Evolutionary conservation across 176 grass and related monocot genomes (phyloP).

Genomic region (Elymus sibiricus): DNA sequence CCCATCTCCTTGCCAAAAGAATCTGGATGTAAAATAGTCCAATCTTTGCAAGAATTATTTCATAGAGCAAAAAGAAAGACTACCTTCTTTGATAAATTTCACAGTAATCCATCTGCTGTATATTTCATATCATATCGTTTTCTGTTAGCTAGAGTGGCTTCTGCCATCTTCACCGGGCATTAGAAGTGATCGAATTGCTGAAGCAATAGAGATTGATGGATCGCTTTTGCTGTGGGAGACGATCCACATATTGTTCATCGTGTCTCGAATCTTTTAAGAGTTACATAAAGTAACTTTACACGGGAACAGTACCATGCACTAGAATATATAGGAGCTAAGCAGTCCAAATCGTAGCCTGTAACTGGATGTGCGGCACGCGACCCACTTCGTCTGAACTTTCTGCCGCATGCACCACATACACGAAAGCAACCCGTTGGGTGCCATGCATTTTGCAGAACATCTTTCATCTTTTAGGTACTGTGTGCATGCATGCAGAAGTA

Average conservation of each 20-base stretch:
- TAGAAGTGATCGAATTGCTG: background rate
- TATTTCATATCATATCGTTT: background rate
- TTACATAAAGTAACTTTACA: constrained; percentile 6
- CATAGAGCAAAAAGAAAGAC: no score
- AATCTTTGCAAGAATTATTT: no score
- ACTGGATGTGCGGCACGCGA: background rate
- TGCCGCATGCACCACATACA: background rate
- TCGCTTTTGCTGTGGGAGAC: background rate
- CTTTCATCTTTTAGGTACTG: background rate
- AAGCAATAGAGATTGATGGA: background rate
- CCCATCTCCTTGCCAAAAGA: no score
- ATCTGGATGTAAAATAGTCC: no score
- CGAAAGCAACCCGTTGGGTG: no score
- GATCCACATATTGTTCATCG: constrained; percentile 8
- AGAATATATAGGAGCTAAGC: background rate
- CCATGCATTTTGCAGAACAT: background rate
- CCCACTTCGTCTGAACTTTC: background rate
- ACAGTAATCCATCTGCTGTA: no score
- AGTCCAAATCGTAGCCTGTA: background rate
- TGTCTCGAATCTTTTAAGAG: background rate
- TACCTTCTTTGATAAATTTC: no score
- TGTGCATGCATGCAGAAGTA: background rate
- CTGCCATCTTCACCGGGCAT: background rate
- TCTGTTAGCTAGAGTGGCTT: background rate
- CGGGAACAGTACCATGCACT: constrained; percentile 12